Base-by-base conservation (phyloP, 352 stramenopile species). In the Pythium phragmitis region DNA sequence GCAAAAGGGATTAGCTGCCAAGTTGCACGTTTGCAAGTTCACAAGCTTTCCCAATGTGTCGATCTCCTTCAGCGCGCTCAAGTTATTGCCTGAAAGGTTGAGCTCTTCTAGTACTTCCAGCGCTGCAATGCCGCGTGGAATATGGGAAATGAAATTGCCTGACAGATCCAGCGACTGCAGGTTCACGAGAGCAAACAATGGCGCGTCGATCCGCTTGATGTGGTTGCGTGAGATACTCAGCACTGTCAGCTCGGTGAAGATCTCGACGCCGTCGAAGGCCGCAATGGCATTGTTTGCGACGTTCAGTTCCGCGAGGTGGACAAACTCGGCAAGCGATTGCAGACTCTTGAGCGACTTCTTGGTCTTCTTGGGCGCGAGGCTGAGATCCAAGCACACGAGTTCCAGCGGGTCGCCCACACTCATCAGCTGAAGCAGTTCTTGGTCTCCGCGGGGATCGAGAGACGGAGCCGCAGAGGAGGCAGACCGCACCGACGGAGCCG, bases 61-160 rank as follows among this genome's bases (percentile, higher is more conserved):
- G 23, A 94, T 72, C 65, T 94, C 83, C 19, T 86, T 81, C 7
- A 95, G 54, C 5, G 79, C 82, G n/a, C 69, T 71, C 12, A 95
- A 63, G 51, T 80, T 90, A 46, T 95, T 95, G 3, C 86, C 86
- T 0, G 81, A 77, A 3, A 95, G 33, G 51, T 92, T 79, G 14
- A 95, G 72, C 11, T 47, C 65, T 69, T 93, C 79, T 12, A 95
- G 51, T 33, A 76, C 68, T 30, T 70, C 73, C 0, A 95, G 69
- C 2, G 53, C 52, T 0, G 66, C 64, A 53, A 95, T 84, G 8
- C 65, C 70, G 6, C 73, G 73, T 9, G 86, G 84, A 19, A 95
- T 82, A 60, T 93, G 84, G 13, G 70, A 74, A 26, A 95, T 89
- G 48, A 91, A 92, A 61, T 95, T 95, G 28, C 86, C 86, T 1